phyloP scores from a whole-genome alignment of 2,329 filamentous ascomycete species.

The Chalaropsis thielavioides region DNA sequence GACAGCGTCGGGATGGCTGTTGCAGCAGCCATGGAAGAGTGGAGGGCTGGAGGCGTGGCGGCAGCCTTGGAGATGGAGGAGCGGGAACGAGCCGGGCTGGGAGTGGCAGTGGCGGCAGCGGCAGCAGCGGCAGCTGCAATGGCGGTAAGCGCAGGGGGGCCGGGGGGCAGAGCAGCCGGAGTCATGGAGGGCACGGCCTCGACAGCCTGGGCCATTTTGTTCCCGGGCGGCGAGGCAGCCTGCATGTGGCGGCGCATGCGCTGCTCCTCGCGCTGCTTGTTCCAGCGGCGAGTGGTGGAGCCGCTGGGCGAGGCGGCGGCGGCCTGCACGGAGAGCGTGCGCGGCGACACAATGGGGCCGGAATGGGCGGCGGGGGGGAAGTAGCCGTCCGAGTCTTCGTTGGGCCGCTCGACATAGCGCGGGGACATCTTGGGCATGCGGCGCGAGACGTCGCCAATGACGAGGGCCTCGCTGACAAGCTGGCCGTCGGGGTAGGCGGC shows the following conservation, averaged over 20 bases:
- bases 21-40: neutral
- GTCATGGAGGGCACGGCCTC: neutral
- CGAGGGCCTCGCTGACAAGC: conserved; percentile 69
- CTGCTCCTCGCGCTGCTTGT: neutral
- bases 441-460: conserved; percentile 63
- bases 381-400: conserved; percentile 21
- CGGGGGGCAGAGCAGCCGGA: neutral
- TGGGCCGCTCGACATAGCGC: conserved; percentile 19
- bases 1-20: neutral
- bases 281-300: neutral
- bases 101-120: neutral
- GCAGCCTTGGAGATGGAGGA: neutral
- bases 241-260: neutral
- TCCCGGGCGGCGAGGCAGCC: conserved; percentile 26
- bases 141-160: neutral
- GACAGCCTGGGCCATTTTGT: neutral
- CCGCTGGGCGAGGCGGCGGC: conserved; percentile 30
- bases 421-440: conserved; percentile 73
- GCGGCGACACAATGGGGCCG: conserved; percentile 19
- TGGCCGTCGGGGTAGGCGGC: conserved; percentile 77
- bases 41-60: neutral
- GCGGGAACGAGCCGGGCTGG: neutral
- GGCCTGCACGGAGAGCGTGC: conserved; percentile 19
- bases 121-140: too few species aligned
- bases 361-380: conserved; percentile 5